A percentile compares a stretch with the other conserved stretches of the same genome.
phyloP scores from a whole-genome alignment of 106 monocot species.

The Phalaenopsis equestris region DNA sequence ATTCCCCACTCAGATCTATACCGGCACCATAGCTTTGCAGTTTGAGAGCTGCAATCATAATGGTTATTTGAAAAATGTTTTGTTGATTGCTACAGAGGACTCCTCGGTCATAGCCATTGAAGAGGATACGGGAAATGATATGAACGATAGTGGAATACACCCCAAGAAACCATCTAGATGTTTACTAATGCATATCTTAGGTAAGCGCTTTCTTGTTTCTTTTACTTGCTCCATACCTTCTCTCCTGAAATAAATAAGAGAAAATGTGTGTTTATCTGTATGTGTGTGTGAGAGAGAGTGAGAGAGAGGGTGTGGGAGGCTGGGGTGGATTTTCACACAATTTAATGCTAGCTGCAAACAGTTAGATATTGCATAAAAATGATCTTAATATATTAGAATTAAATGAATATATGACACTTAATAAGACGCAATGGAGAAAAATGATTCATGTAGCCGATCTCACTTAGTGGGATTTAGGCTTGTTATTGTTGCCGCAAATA shows the following conservation, averaged over 20 bases:
- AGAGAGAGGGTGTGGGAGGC: not conserved
- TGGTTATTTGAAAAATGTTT: slow-evolving; percentile 40
- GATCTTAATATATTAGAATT: too few relatives aligned
- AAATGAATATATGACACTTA: too few relatives aligned
- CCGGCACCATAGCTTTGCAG: slow-evolving; percentile 47
- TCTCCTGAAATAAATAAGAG: not conserved
- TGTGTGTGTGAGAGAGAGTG: not conserved
- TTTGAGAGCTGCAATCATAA: slow-evolving; percentile 40
- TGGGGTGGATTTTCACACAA: not conserved
- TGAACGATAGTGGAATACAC: slow-evolving; percentile 30
- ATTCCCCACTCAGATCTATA: slow-evolving; percentile 38
- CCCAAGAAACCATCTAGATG: slow-evolving; percentile 57
- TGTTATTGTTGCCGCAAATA: not conserved
- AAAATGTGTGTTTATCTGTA: too few relatives aligned
- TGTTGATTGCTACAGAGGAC: slow-evolving; percentile 60
- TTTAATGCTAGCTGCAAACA: not conserved
- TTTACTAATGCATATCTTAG: slow-evolving; percentile 61
- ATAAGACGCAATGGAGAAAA: too few relatives aligned
- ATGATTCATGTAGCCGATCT: too few relatives aligned
- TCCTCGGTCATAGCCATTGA: slow-evolving; percentile 61
- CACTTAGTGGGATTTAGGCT: too few relatives aligned
- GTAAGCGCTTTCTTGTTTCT: slow-evolving; percentile 14
- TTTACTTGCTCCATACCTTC: not conserved
- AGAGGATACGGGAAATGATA: slow-evolving; percentile 46
- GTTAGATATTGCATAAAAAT: too few relatives aligned